phyloP scores from a whole-genome alignment of 768 basidiomycete species.

The Auriscalpium vulgare region DNA sequence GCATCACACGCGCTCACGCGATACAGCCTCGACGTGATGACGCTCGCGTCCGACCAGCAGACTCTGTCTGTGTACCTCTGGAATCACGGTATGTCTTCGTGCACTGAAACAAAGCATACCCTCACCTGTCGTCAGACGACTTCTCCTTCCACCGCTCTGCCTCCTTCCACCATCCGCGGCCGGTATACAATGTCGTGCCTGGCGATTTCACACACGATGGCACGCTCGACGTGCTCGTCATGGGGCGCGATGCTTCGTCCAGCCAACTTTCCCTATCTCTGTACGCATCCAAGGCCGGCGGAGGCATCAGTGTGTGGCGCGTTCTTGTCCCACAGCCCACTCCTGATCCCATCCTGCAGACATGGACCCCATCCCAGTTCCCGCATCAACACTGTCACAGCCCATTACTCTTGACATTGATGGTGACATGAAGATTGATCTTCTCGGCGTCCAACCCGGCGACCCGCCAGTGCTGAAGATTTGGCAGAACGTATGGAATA shows the following conservation, averaged over 20 bases:
- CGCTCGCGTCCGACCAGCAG: conserved; percentile 68
- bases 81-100: conserved; percentile 57
- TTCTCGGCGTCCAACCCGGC: conserved; percentile 53
- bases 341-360: conserved; percentile 11
- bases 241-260: conserved; percentile 50
- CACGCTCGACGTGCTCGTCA: conserved; percentile 81
- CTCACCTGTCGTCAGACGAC: conserved; percentile 32
- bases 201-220: conserved; percentile 94
- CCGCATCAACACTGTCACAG: conserved; percentile 63
- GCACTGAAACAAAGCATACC: background rate
- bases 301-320: conserved; percentile 54
- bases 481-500: conserved; percentile 80
- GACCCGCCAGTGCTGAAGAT: conserved; percentile 41
- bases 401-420: conserved; percentile 83
- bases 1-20: too few relatives aligned
- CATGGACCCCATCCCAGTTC: conserved; percentile 37
- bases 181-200: conserved; percentile 77
- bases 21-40: conserved; percentile 69
- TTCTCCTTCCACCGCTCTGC: conserved; percentile 47
- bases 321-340: background rate
- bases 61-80: conserved; percentile 73
- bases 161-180: conserved; percentile 45
- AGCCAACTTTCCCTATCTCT: conserved; percentile 58
- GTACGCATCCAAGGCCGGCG: conserved; percentile 54
- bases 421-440: conserved; percentile 84